Evolutionary conservation across 2,329 filamentous ascomycete species (phyloP), one percentile per base, ranked within the genome.

Genomic region (Fusarium vanettenii): DNA sequence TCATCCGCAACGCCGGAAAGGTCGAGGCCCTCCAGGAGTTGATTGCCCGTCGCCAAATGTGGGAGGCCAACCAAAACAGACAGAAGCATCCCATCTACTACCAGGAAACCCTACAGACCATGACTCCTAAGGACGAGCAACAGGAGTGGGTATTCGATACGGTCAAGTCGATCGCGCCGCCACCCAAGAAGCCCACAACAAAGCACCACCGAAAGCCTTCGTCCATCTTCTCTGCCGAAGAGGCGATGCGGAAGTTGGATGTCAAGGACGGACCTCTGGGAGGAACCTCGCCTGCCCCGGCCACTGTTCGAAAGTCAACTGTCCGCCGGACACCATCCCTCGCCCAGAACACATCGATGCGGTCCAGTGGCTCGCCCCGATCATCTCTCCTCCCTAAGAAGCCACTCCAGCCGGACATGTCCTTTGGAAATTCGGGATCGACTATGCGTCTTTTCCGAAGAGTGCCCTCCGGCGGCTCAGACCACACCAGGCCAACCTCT

Each of bases 121-220:
- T 97, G 64, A 88, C 89, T 3, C 88, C 90, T 3, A 91, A 87
- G 75, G 87, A 90, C 41, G 92, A 95, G 6, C 88, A 94, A 18
- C 95, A 98, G 73, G 95, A 94, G 74, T 98, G 96, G 96, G 93
- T 97, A 3, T 98, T 98, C 81, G 96, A 98, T 80, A 98, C 96
- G 0, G 92, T 98, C 80, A 97, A 94, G 82, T 94, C 93, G 0
- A 86, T 92, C 35, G 88, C 78, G 1, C 82, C 81, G 5, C 82
- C 81, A 5, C 87, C 90, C 5, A 89, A 89, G 77, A 90, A 88
- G 43, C 83, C 86, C 16, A 86, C 85, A 0, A 84, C 87, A 64
- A 89, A 86, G 78, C 78, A 86, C 59, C 78, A 86, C 57, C 86
- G 89, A 63, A 90, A 90, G 69, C 86, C 89, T 6, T 91, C 89